Base-by-base conservation (phyloP, 495 filamentous ascomycete genomes). In the Tuber indicum region DNA sequence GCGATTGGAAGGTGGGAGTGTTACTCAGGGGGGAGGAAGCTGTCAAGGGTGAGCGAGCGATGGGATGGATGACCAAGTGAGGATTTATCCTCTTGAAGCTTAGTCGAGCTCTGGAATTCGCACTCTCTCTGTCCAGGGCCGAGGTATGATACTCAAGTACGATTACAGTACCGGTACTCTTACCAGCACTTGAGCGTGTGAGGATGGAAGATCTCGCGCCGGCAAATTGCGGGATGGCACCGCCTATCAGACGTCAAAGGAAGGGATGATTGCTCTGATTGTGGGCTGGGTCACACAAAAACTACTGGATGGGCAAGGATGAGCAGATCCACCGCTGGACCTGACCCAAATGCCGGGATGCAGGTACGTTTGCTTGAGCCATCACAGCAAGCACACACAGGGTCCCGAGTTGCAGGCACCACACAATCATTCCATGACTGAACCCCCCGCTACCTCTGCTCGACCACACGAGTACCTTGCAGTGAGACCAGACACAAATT, bases 211-310 rank as follows among this genome's bases (percentile, higher is more conserved):
- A n/a, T 32, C 32, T 32, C 26, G 58, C 10, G 3, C 7, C 58
- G 58, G 58, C 58, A 66, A 66, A 66, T 32, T 66, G 58, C 26
- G 58, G 58, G 26, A 32, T 32, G 58, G n/a, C 26, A 17, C 58
- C 10, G 58, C 58, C 58, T 66, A 66, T 66, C 58, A 66, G 58
- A 66, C 58, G 58, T 17, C 58, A 66, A 66, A 66, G 58, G 58
- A 17, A 66, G 58, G 58, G 26, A 66, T 66, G 58, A 10, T 6
- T 66, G 26, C 10, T 14, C 26, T 32, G 26, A 12, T 14, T 32
- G 26, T 17, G 26, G n/a, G 58, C 26, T 66, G 58, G 58, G 58
- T 66, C n/a, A 26, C 52, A 8, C 52, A 26, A 26, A 9, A 26
- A 46, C 45, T 17, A 58, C n/a, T n/a, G 52, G n/a, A 49, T 58